phyloP scores from a whole-genome alignment of 2,329 filamentous ascomycete genomes.

The Cladosporium colombiae region DNA sequence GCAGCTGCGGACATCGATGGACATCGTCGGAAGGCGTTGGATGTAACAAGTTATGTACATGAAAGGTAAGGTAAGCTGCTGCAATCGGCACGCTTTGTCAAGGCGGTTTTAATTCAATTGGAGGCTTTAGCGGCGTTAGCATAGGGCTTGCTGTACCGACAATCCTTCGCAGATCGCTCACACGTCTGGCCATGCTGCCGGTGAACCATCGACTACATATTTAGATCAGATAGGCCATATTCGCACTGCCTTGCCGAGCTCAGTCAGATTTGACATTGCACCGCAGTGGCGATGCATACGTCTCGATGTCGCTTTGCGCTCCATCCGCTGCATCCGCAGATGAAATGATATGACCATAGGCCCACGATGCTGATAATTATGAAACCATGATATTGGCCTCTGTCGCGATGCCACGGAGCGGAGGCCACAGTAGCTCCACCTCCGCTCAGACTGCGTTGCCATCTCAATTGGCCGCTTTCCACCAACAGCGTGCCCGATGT shows the following conservation, averaged over 20 bases:
- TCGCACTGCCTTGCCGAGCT: not conserved
- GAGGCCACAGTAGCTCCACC: not conserved
- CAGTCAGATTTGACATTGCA: not conserved
- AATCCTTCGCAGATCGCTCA: conserved; percentile 6
- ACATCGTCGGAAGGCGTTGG: not conserved
- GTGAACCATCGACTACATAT: not conserved
- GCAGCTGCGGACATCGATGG: not conserved
- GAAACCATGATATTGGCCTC: not conserved
- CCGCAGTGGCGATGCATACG: not conserved
- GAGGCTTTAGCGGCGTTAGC: not conserved
- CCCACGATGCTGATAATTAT: not conserved
- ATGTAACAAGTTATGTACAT: not conserved
- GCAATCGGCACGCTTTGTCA: conserved; percentile 1
- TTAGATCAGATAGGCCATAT: not conserved
- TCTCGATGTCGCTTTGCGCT: not conserved
- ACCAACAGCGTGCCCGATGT: not conserved
- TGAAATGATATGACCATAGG: not conserved
- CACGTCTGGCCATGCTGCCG: not conserved
- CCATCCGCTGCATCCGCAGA: not conserved
- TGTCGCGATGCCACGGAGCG: not conserved
- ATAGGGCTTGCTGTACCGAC: conserved; percentile 2
- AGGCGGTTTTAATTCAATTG: not conserved
- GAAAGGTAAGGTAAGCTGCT: not conserved
- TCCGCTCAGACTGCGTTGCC: not conserved
- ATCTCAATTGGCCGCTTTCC: not conserved